These are phyloP conservation scores for Peronospora farinosa DNA, from an alignment of 352 stramenopile species.

Conservation along the genomic window DNA sequence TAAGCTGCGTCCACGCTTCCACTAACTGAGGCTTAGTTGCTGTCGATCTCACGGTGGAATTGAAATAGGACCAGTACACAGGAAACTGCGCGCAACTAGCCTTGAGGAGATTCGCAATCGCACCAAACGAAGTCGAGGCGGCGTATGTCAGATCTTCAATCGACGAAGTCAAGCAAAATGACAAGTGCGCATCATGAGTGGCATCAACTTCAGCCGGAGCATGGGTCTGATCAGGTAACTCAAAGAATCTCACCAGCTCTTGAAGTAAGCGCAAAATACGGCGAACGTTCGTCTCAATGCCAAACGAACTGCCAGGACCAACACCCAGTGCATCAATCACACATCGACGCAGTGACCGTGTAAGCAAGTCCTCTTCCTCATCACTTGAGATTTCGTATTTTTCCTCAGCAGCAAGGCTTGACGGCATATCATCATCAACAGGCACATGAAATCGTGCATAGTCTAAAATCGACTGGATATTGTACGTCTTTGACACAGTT, in stretches of 20 bases:
- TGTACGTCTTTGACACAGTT: conserved; percentile 17
- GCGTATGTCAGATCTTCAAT: conserved; percentile 16
- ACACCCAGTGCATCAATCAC: conserved; percentile 22
- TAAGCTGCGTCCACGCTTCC: conserved; percentile 24
- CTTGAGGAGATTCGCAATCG: conserved; percentile 24
- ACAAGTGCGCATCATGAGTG: neutral
- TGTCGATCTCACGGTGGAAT: conserved; percentile 15
- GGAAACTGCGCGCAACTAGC: conserved; percentile 23
- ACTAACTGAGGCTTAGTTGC: conserved; percentile 13
- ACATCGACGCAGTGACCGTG: conserved; percentile 20
- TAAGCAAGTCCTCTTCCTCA: conserved; percentile 20
- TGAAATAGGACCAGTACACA: conserved; percentile 26
- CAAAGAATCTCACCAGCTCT: conserved; percentile 20
- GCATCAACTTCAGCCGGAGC: conserved; percentile 5
- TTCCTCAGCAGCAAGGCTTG: neutral
- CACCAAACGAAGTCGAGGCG: conserved; percentile 20
- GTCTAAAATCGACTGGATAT: conserved; percentile 9
- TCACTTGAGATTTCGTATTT: conserved; percentile 3
- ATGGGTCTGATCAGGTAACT: conserved; percentile 4
- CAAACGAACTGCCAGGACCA: neutral
- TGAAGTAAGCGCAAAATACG: conserved; percentile 28
- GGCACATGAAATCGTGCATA: conserved; percentile 19
- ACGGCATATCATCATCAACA: conserved; percentile 1
- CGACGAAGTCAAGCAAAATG: conserved; percentile 1
- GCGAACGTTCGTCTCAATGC: conserved; percentile 11